Percentiles rank a stretch among this genome's conserved stretches.
These are phyloP conservation scores for Exophiala oligosperma DNA, from an alignment of 2,329 filamentous ascomycete species.

Conservation along the genomic window DNA sequence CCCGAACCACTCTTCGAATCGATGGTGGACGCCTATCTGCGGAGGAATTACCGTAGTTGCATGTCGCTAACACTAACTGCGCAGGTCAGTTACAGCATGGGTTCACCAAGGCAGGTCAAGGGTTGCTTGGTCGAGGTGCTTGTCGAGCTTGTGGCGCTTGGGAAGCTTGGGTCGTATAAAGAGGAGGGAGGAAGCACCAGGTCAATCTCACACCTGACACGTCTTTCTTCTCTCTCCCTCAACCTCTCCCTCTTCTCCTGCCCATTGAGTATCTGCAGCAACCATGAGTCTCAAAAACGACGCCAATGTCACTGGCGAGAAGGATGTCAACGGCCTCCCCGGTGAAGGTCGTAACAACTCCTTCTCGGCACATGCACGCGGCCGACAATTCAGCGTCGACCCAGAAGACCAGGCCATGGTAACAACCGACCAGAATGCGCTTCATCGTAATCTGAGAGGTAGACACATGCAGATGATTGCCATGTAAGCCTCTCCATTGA, in stretches of 20 bases:
- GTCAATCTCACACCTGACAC: too few species aligned
- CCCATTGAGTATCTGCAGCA: background rate
- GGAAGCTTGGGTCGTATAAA: too few species aligned
- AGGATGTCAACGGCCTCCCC: constrained; percentile 8
- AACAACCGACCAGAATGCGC: constrained; percentile 18
- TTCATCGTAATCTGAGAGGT: constrained; percentile 24
- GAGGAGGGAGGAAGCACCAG: too few species aligned
- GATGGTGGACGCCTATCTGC: constrained; percentile 6
- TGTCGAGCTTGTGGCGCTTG: too few species aligned
- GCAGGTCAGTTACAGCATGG: too few species aligned
- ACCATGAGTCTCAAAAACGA: constrained; percentile 24
- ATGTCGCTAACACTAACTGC: constrained; percentile 4
- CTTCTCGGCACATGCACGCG: constrained; percentile 10
- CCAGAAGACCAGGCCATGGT: constrained; percentile 20
- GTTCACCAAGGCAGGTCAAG: too few species aligned
- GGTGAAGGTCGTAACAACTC: background rate
- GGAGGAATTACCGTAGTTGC: constrained; percentile 9
- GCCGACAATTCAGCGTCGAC: constrained; percentile 31
- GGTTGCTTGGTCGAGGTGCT: too few species aligned
- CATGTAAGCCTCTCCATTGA: constrained; percentile 40
- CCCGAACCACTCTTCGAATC: constrained; percentile 12
- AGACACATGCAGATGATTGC: constrained; percentile 30
- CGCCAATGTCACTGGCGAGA: constrained; percentile 16
- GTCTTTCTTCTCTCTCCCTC: too few species aligned
- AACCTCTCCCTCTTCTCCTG: too few species aligned